Conservation (phyloP, 2,329 filamentous ascomycete genomes). For the Blastomyces silverae region DNA sequence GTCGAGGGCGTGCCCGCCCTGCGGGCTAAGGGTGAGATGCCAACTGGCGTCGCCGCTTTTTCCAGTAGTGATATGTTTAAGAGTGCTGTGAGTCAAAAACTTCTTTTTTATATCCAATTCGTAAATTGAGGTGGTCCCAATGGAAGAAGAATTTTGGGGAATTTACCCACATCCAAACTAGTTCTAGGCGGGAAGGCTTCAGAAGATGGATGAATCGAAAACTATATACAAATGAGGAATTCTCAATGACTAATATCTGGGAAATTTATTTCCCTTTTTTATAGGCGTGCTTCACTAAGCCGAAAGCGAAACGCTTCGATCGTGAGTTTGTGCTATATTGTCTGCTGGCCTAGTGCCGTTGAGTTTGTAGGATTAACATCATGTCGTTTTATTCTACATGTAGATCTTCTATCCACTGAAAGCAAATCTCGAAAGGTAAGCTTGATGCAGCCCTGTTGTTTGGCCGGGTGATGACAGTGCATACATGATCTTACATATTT, state of each 20-base stretch:
- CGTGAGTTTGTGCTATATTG: slow-evolving; percentile 51
- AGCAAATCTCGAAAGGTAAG: slow-evolving; percentile 46
- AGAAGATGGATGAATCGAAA: neutral
- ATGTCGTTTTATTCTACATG: slow-evolving; percentile 11
- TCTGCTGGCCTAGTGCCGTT: neutral
- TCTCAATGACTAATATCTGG: neutral
- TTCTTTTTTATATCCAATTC: neutral
- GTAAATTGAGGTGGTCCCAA: neutral
- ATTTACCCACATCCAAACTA: too few species aligned
- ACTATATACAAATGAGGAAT: neutral
- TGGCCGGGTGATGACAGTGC: slow-evolving; percentile 24
- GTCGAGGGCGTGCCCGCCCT: slow-evolving; percentile 60
- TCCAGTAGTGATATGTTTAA: slow-evolving; percentile 81
- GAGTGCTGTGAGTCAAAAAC: slow-evolving; percentile 50
- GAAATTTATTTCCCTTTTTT: neutral
- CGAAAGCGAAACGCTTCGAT: slow-evolving; percentile 76
- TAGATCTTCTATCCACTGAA: slow-evolving; percentile 56
- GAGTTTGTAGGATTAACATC: slow-evolving; percentile 3
- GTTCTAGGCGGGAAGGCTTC: too few species aligned
- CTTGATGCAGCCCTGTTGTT: slow-evolving; percentile 13
- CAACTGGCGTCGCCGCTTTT: slow-evolving; percentile 68
- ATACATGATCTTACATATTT: neutral
- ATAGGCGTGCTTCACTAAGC: slow-evolving; percentile 51
- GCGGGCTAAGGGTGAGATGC: slow-evolving; percentile 64
- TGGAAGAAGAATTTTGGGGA: too few species aligned